A percentile compares a stretch with the other conserved stretches of the same genome.
phyloP scores from a whole-genome alignment of 495 filamentous ascomycete species.

The Neurospora tetrasperma region DNA sequence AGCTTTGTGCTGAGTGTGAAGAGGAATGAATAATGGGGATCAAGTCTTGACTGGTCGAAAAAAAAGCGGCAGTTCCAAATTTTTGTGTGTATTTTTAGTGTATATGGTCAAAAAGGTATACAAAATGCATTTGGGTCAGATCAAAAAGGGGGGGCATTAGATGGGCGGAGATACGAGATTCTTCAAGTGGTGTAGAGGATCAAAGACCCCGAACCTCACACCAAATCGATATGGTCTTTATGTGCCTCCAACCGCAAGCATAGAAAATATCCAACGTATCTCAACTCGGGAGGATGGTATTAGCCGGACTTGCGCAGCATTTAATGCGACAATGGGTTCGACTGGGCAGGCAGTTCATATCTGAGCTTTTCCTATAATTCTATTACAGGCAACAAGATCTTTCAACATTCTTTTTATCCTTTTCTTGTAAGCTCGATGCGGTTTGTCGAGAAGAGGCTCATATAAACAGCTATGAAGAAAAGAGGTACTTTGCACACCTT shows the following conservation, averaged over 20 bases:
- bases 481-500: neutral
- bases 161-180: neutral
- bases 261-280: neutral
- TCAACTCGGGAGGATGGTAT: neutral
- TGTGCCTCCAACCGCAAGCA: neutral
- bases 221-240: neutral
- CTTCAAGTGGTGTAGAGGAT: neutral
- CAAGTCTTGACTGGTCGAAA: neutral
- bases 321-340: neutral
- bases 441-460: neutral
- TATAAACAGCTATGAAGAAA: neutral
- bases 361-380: neutral
- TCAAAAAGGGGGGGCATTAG: neutral
- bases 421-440: neutral
- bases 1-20: neutral
- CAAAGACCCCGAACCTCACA: neutral
- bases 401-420: neutral
- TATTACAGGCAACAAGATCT: neutral
- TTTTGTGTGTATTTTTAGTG: neutral
- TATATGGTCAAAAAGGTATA: neutral
- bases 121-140: neutral
- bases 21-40: neutral
- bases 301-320: neutral
- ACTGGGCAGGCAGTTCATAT: neutral
- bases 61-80: neutral